Evolutionary conservation across 176 grass and related monocot genomes (phyloP).

Genomic region (barley (Hordeum vulgare)): DNA sequence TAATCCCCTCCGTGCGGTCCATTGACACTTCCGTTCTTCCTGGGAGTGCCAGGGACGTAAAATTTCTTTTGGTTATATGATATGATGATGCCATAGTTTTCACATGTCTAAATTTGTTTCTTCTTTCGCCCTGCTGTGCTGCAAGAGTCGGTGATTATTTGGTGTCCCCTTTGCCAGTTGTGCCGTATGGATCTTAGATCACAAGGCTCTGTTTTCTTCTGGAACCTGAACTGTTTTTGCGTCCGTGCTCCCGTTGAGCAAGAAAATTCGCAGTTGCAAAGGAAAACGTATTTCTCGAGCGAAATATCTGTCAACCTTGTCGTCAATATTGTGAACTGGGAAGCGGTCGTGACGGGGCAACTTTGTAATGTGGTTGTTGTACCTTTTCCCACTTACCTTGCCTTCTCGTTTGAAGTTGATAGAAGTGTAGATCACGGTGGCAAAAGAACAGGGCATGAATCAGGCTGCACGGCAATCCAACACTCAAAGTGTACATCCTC

Average conservation of each 20-base stretch:
- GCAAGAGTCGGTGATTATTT: background rate
- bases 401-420: too few relatives aligned
- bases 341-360: background rate
- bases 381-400: background rate
- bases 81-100: constrained; percentile 11
- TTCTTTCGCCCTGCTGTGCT: background rate
- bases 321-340: background rate
- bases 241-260: background rate
- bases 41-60: constrained; percentile 22
- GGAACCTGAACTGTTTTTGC: background rate
- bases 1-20: constrained; percentile 14
- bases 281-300: too few relatives aligned
- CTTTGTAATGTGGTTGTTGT: background rate
- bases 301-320: too few relatives aligned
- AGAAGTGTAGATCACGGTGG: background rate
- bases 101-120: background rate
- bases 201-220: background rate
- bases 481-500: background rate
- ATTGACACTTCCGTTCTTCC: constrained; percentile 30
- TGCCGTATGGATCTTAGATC: background rate
- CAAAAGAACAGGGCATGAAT: background rate
- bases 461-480: background rate
- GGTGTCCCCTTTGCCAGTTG: background rate
- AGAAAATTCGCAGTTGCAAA: background rate
- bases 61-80: constrained; percentile 20